Percentiles rank a stretch among this genome's conserved stretches.
Conservation (phyloP, 2,329 filamentous ascomycete genomes). For the Dothideomycetes sp. region DNA sequence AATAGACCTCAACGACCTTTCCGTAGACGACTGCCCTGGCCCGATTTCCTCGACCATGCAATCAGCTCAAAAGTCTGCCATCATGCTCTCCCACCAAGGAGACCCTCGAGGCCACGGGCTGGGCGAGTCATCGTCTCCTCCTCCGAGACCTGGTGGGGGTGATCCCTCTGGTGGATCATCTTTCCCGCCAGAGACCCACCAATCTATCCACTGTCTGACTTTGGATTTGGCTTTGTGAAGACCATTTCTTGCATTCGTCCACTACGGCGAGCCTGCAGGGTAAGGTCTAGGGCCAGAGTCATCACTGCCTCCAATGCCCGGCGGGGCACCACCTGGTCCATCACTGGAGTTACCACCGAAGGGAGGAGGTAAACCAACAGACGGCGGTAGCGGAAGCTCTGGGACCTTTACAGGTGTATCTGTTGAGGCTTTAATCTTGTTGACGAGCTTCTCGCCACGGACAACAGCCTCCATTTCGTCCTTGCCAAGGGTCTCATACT, state of each 20-base stretch:
- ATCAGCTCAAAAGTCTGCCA: too few relatives aligned
- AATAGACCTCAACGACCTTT: not conserved
- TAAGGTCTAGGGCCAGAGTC: constrained; percentile 8
- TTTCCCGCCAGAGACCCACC: not conserved
- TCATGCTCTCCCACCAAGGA: too few relatives aligned
- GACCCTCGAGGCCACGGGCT: too few relatives aligned
- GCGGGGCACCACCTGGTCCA: constrained; percentile 3
- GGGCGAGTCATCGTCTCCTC: too few relatives aligned
- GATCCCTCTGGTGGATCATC: too few relatives aligned
- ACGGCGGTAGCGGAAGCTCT: constrained; percentile 19
- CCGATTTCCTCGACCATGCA: too few relatives aligned
- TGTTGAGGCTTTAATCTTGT: constrained; percentile 51
- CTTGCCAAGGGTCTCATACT: constrained; percentile 87
- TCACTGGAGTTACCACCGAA: not conserved
- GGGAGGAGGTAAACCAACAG: constrained; percentile 5
- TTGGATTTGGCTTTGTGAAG: not conserved
- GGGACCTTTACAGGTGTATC: constrained; percentile 59
- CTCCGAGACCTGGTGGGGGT: too few relatives aligned
- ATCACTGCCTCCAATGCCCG: not conserved
- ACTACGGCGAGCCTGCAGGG: constrained; percentile 2
- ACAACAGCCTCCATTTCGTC: constrained; percentile 87
- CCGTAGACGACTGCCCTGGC: too few relatives aligned
- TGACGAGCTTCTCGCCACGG: constrained; percentile 69
- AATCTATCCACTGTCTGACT: not conserved
- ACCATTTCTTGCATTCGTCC: not conserved